Evolutionary conservation across 176 grass and related monocot species (phyloP), one percentile per base, ranked within the genome.

Genomic region (Hyparrhenia diplandra): DNA sequence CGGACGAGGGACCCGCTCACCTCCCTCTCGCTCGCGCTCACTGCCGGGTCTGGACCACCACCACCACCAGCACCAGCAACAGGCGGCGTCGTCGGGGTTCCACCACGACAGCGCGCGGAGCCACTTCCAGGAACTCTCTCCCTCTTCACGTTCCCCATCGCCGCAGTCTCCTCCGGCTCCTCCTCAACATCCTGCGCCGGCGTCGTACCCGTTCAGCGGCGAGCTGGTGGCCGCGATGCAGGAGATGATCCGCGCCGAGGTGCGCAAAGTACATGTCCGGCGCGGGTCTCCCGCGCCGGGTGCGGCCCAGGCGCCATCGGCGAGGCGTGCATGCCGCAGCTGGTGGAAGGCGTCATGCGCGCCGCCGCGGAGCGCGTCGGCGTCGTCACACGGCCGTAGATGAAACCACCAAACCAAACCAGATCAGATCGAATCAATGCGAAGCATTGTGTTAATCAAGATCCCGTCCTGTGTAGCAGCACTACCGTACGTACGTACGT

Each of bases 181-280:
- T 0, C 5, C 46, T n/a, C n/a, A n/a, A n/a, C n/a, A n/a, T 16
- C 1, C 18, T 20, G 52, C 20, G 9, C 20, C 52, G 20, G n/a
- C 57, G 3, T 0, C 61, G 0, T 85, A 74, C 86, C 77, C 82
- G 43, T 75, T 91, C 78, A 83, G 79, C 73, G 85, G 66, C 41
- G 88, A 76, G 18, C 52, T 94, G 42, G 64, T 85, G 2, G 83
- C 84, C 63, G 81, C 85, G 77, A 91, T 97, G 91, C 87, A 90
- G 67, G 90, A 97, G 84, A 93, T 97, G 94, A 93, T 97, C 51
- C 91, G 94, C 10, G 69, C 67, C 28, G 95, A 98, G 81, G 95
- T 98, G 62, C 75, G 88, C 74, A 89, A 89, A 67, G 78, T 98
- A 98, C 90, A 95, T 98, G 90, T 80, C 81, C 39, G 86, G 84